Base-by-base conservation (phyloP, 176 grass and related monocot species). In the Oryza brachyantha region DNA sequence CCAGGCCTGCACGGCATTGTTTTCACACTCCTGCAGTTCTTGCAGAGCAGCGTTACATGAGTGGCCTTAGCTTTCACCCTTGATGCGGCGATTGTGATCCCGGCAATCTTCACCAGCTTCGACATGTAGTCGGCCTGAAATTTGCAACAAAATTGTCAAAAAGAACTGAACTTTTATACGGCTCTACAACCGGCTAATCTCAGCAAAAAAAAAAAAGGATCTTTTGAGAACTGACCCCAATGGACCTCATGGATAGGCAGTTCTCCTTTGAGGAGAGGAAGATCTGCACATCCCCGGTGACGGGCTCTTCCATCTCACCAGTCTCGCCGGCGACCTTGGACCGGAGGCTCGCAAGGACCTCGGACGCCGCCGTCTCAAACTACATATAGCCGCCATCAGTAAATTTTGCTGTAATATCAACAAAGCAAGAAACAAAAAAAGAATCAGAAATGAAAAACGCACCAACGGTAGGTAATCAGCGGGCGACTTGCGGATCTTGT, bases 21-120 rank as follows among this genome's bases (percentile, higher is more conserved):
- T 66, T 64, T 94, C 29, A 95, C 64, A 36, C 75, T 95, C n/a
- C 82, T 86, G 70, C 92, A 99, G 76, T 99, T 99, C 83, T 95
- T 99, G 84, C 96, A 99, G 64, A 95, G 74, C 45, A 99, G 86
- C 10, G 92, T 93, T 7, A 99, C 96, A 70, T 95, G 89, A 22
- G 96, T 99, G 26, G 96, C 96, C 81, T 99, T 99, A 60, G 96
- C 96, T 75, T 99, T 99, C 75, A 99, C 96, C 64, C 92, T 90
- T 2, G 96, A 95, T 3, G 92, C 96, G 2, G 96, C 96, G 59
- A 99, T 99, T 14, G 82, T 67, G 13, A 99, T 99, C 13, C 96
- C 96, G 2, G 92, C 87, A 40, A 99, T 91, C 84, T 99, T 99
- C 43, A 99, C 92, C 39, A 99, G 81, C 71, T 92, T 98, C 1